Conservation (phyloP, 768 basidiomycete species). For the Mrakia frigida region DNA sequence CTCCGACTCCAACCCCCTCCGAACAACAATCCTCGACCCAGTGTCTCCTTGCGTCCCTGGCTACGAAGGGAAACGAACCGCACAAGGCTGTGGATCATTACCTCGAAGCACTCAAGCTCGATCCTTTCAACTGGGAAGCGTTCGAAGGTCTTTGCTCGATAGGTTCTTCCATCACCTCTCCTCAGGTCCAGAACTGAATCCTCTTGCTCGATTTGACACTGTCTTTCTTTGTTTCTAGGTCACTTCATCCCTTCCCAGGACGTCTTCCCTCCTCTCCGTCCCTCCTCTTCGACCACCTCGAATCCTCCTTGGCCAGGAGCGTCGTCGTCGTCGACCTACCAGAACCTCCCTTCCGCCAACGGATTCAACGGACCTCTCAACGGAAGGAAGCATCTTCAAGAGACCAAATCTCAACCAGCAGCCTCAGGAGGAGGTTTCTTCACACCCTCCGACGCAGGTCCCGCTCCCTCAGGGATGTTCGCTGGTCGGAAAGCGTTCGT, state of each 20-base stretch:
- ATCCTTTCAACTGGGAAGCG: constrained; percentile 87
- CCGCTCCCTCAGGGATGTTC: constrained; percentile 3
- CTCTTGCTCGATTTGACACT: neutral
- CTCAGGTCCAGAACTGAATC: neutral
- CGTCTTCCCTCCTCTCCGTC: constrained; percentile 16
- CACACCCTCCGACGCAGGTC: constrained; percentile 9
- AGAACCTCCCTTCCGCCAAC: neutral
- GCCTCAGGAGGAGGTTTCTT: constrained; percentile 26
- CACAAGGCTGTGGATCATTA: constrained; percentile 69
- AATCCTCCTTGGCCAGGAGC: neutral
- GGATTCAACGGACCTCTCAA: neutral
- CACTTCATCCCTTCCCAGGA: neutral
- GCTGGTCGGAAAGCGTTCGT: constrained; percentile 7
- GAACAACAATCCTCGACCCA: constrained; percentile 66
- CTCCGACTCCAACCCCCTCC: constrained; percentile 3
- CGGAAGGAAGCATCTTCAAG: constrained; percentile 10
- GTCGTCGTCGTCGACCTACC: neutral
- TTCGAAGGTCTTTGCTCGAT: constrained; percentile 78
- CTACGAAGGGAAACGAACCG: constrained; percentile 70
- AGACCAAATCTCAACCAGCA: constrained; percentile 19
- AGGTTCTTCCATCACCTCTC: constrained; percentile 50
- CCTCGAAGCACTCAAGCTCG: constrained; percentile 61
- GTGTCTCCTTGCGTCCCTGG: constrained; percentile 70
- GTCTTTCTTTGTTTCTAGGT: constrained; percentile 26
- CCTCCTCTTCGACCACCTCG: constrained; percentile 4